A percentile compares a stretch with the other conserved stretches of the same genome.
Evolutionary conservation across 2,329 filamentous ascomycete species (phyloP).

Genomic region (Pseudogymnoascus sp.): DNA sequence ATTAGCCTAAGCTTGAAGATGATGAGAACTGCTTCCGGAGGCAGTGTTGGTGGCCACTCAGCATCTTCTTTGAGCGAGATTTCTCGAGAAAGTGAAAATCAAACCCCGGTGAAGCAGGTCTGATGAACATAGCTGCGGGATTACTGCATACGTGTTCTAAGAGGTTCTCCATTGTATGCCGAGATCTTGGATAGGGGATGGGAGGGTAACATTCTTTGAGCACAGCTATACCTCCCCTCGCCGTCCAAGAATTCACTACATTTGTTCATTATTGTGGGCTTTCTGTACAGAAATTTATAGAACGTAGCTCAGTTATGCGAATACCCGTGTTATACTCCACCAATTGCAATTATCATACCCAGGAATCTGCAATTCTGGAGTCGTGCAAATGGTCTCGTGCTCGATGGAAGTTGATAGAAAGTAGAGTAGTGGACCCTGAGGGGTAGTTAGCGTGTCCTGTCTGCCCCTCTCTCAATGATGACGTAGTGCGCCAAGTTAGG

Average conservation of each 20-base stretch:
- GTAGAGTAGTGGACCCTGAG: constrained; percentile 4
- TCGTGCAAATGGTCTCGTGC: neutral
- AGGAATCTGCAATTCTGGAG: neutral
- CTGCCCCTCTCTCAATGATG: neutral
- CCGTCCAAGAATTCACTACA: neutral
- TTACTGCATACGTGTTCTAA: neutral
- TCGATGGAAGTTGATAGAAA: constrained; percentile 2
- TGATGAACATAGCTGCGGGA: neutral
- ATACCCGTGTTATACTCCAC: constrained; percentile 4
- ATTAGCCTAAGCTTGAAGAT: neutral
- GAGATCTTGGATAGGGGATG: neutral
- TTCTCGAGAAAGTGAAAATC: neutral
- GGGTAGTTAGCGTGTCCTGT: neutral
- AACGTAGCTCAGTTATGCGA: constrained; percentile 1
- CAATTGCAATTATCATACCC: neutral
- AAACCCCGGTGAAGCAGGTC: neutral
- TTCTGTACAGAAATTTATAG: constrained; percentile 6
- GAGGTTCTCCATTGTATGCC: neutral
- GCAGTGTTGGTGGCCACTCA: neutral
- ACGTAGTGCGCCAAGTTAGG: constrained; percentile 8
- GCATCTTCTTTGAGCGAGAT: neutral
- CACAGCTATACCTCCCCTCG: neutral
- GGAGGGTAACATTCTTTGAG: neutral
- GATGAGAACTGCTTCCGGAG: neutral
- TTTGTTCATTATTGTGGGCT: constrained; percentile 2